A percentile compares a stretch with the other conserved stretches of the same genome.
Conservation (phyloP, 208 protist genomes). For the Spongospora subterranea region DNA sequence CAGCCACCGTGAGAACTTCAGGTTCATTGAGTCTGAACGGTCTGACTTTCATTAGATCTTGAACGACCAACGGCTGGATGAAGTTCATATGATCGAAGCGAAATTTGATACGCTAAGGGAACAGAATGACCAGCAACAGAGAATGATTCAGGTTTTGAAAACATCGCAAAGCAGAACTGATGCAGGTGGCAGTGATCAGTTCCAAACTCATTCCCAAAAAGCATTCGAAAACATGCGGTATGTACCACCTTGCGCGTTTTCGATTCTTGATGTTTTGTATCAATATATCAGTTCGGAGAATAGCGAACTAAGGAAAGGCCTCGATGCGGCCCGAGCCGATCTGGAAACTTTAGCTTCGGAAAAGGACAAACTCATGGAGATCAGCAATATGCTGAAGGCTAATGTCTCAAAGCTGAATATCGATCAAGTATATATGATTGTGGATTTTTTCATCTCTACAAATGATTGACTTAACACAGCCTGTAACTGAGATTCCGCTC, state of each 20-base stretch:
- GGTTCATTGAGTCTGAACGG: too few species aligned
- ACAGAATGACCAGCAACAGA: background rate
- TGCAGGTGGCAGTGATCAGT: too few species aligned
- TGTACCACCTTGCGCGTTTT: too few species aligned
- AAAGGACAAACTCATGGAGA: conserved; percentile 38
- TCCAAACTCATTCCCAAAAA: too few species aligned
- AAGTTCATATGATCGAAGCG: too few species aligned
- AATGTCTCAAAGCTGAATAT: background rate
- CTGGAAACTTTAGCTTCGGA: background rate
- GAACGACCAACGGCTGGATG: too few species aligned
- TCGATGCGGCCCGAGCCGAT: background rate
- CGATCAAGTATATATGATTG: background rate
- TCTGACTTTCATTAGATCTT: too few species aligned
- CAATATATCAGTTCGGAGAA: background rate
- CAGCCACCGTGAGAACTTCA: too few species aligned
- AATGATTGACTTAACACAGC: background rate
- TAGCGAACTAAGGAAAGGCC: background rate
- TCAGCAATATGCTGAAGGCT: conserved; percentile 48
- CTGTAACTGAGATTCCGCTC: background rate
- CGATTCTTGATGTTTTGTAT: too few species aligned
- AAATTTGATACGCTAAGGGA: too few species aligned
- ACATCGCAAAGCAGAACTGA: too few species aligned
- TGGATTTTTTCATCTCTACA: background rate
- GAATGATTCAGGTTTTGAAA: background rate
- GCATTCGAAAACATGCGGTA: too few species aligned